Base-by-base conservation (phyloP, 441 rosid genomes). In the Jatropha multifida region DNA sequence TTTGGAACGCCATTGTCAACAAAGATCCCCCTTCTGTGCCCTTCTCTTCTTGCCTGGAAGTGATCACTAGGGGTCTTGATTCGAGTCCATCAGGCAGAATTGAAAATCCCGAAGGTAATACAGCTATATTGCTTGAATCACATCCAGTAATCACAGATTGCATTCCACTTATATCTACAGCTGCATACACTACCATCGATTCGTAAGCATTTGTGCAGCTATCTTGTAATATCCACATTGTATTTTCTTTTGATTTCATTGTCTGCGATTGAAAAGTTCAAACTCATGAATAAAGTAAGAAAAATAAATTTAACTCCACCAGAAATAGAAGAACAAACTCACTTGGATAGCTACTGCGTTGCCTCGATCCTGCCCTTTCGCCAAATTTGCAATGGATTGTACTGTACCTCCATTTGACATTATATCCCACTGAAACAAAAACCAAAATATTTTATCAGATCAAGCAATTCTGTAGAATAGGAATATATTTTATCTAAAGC, bases 351-450 rank as follows among this genome's bases (percentile, higher is more conserved):
- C 80, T 52, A 92, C 99, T 77, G 97, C 85, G 75, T 95, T 95
- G 83, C 99, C 99, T 37, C 97, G 87, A 83, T 95, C 94, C 86
- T 93, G 90, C 55, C 99, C 99, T 81, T 95, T 92, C 40, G 97
- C 84, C 74, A 95, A 81, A 82, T 88, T 88, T 69, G 92, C 98
- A 13, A 90, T 86, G 42, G 93, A 82, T 80, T 90, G 91, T 5
- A 89, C 92, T 7, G 88, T 80, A 46, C 88, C 92, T 69, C 94
- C 97, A 46, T 76, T 90, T 59, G 92, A 85, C 87, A 90, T 86
- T 78, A 89, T 82, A 85, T 95, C 99, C 98, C 98, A 93, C 99
- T 95, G 48, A 44, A 44, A 4, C 48, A 68, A 56, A 72, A 59
- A 46, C 65, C 60, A 32, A 72, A 54, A 48, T 63, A 61, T 48